Base-by-base conservation (phyloP, 2,329 filamentous ascomycete genomes). In the Boeremia exigua region DNA sequence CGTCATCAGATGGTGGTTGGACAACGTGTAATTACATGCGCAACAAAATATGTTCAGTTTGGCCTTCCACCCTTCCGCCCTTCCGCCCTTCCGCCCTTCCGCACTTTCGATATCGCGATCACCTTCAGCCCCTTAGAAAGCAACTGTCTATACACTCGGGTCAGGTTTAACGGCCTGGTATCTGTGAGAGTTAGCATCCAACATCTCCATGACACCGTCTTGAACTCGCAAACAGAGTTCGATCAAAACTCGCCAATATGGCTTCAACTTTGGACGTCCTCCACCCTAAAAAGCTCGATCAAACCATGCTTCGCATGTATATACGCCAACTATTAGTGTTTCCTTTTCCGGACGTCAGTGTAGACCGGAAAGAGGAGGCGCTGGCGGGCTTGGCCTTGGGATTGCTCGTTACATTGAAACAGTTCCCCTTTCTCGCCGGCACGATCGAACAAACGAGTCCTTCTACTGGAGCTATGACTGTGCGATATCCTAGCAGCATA, bases 321-420 rank as follows among this genome's bases (percentile, higher is more conserved):
- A 45, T 54, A 12, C 52, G 52, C 14, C 52, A 54, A 6, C 23
- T 54, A 14, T 34, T 54, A 8, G 25, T 54, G 7, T 54, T 54
- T 12, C 52, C 52, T 2, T 49, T 54, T 12, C 12, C 33, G 2
- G 40, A 49, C 7, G 2, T 17, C 10, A 11, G 3, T 11, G 6
- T 28, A 10, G 9, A 3, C 4, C 2, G 17, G 12, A 39, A 23
- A 11, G 12, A 11, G 0, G 28, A 45, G 14, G 52, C 52, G 5
- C 45, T n/a, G 12, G 14, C 19, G 0, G 33, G 19, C 25, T 19
- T 54, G n/a, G 17, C 33, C 8, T 9, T 28, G 2, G 29, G 52
- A 11, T 19, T 54, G 5, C 11, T 45, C 5, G 45, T n/a, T 23
- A 38, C 38, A 7, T 12, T 54, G 2, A 48, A 23, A 28, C 52